phyloP scores from a whole-genome alignment of 176 grass and related monocot genomes.

The Bothriochloa decipiens region DNA sequence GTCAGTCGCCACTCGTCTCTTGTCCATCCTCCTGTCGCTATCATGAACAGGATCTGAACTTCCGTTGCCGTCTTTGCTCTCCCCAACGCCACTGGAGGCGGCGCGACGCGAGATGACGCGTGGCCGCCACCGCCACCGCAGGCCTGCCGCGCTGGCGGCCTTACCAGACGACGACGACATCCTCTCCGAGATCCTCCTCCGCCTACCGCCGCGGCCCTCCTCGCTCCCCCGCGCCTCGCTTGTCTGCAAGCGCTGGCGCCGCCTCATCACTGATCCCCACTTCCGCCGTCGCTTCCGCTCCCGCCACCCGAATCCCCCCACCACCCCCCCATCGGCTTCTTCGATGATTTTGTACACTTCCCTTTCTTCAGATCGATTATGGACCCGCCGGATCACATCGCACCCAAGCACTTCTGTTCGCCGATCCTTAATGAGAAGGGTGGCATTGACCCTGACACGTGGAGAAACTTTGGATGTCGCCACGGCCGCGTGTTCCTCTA shows the following conservation, averaged over 20 bases:
- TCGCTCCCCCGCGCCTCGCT: background rate
- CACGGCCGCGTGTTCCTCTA: too few relatives aligned
- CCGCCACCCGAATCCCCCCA: background rate
- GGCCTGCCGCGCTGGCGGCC: background rate
- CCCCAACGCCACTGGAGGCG: background rate
- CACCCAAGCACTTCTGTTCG: background rate
- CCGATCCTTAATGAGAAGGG: background rate
- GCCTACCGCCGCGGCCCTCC: background rate
- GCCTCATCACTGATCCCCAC: background rate
- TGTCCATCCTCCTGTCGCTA: too few relatives aligned
- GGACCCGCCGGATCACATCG: conserved; percentile 3
- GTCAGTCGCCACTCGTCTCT: too few relatives aligned
- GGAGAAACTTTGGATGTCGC: too few relatives aligned
- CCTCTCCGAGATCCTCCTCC: background rate
- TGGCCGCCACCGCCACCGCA: background rate
- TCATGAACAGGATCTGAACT: too few relatives aligned
- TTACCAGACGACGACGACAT: background rate
- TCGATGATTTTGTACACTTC: background rate
- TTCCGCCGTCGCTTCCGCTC: background rate
- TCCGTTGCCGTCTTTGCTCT: background rate
- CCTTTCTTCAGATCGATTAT: background rate
- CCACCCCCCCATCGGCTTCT: background rate
- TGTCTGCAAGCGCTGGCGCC: background rate
- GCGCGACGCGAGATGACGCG: background rate
- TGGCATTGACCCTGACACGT: too few relatives aligned